Percentiles rank a stretch among this genome's conserved stretches.
phyloP scores from a whole-genome alignment of 768 basidiomycete genomes.

The Pleurotus eryngii region DNA sequence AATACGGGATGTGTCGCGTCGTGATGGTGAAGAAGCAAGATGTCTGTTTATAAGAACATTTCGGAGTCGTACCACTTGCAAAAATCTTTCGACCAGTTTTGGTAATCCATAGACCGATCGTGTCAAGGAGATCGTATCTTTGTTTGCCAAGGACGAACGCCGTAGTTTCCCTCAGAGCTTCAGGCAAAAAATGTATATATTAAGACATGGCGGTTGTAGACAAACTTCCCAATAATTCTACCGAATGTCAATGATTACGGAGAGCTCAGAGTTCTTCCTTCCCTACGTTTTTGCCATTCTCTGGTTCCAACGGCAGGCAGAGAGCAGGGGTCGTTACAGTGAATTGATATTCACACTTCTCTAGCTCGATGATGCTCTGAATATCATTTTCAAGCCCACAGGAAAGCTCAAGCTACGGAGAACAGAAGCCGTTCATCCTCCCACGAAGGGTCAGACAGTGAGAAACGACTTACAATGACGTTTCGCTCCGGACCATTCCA shows the following conservation, averaged over 20 bases:
- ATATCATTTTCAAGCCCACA: conserved; percentile 88
- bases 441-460: not conserved
- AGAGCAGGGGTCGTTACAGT: conserved; percentile 84
- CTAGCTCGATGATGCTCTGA: conserved; percentile 77
- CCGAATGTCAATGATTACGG: not conserved
- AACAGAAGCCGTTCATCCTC: conserved; percentile 8
- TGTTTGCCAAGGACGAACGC: not conserved
- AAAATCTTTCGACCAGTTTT: not conserved
- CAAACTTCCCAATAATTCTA: not conserved
- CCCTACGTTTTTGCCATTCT: conserved; percentile 33
- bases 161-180: not conserved
- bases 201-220: not conserved
- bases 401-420: conserved; percentile 63
- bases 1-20: no score
- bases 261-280: conserved; percentile 38
- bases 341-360: conserved; percentile 95
- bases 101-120: no score
- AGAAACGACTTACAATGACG: conserved; percentile 53
- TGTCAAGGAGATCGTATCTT: not conserved
- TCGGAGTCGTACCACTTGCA: not conserved
- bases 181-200: not conserved
- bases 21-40: no score
- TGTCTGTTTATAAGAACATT: not conserved
- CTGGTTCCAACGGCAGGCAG: conserved; percentile 54
- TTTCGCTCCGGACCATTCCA: conserved; percentile 96